Evolutionary conservation across 306 rosid genomes (phyloP), one percentile per base, ranked within the genome.

Genomic region (Glycine latifolia): DNA sequence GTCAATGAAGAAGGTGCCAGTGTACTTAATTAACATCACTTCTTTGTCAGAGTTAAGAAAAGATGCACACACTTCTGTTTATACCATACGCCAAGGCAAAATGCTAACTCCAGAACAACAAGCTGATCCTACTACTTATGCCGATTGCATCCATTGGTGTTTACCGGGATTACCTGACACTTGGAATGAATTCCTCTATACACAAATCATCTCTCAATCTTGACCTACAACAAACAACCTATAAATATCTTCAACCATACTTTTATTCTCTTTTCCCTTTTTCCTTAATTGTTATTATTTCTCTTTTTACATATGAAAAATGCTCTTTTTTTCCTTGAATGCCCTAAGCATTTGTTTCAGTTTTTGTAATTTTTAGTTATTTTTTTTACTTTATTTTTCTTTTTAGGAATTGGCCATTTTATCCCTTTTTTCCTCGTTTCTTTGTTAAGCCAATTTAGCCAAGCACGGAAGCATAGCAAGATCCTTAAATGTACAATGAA

Each of bases 61-160:
- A 85, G 99, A 93, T 71, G 99, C 98, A 37, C 99, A 93, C 47
- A 96, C 99, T 33, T 93, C 99, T 2, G 97, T 96, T 56, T 44
- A 92, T 59, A 96, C 99, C 63, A 96, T 96, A 47, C 90, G 98
- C 0, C 99, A 96, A 59, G 99, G 99, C 54, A 93, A 96, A 53
- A 88, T 96, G 97, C 67, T 96, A 39, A 92, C 97, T 5, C 86
- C 87, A 6, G 97, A 92, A 49, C 99, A 96, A 53, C 97, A 96
- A 67, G 91, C 99, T 4, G 98, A 96, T 72, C 99, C 98, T 0
- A 73, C 88, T 37, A 96, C 90, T 35, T 93, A 89, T 37, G 99
- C 99, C 2, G 99, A 96, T 79, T 96, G 99, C 54, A 96, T 96
- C 75, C 99, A 96, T 56, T 93, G 99, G 99, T 96, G 99, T 70